phyloP scores from a whole-genome alignment of 371 early-diverging fungal species.

The Parasitella parasitica region DNA sequence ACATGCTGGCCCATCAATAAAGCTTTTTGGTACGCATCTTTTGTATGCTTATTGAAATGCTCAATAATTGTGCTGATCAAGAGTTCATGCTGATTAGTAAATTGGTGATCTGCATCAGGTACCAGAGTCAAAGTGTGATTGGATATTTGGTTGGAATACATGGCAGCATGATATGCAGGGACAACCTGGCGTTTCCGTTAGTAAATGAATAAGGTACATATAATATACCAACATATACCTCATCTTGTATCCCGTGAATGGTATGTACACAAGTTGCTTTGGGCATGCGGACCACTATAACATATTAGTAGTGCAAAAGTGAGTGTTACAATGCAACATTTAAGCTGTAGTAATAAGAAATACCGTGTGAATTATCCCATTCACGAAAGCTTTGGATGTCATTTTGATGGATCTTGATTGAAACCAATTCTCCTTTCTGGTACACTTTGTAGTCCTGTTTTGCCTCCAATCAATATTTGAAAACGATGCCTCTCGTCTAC shows the following conservation, averaged over 20 bases:
- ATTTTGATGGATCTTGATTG: conserved; percentile 15
- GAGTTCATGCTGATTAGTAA: conserved; percentile 36
- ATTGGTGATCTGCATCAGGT: conserved; percentile 52
- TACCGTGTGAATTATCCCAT: conserved; percentile 44
- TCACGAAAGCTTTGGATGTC: conserved; percentile 19
- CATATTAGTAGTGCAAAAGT: neutral
- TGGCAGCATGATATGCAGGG: conserved; percentile 51
- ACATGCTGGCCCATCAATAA: conserved; percentile 31
- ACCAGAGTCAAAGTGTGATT: conserved; percentile 49
- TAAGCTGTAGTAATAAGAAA: neutral
- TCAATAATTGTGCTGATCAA: conserved; percentile 32
- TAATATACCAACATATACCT: conserved; percentile 25
- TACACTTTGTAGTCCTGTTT: conserved; percentile 3
- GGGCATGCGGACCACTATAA: conserved; percentile 48
- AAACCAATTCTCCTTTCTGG: conserved; percentile 11
- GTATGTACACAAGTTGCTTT: conserved; percentile 52
- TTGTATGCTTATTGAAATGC: conserved; percentile 34
- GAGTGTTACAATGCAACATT: neutral
- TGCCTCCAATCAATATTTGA: neutral
- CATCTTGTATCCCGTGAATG: conserved; percentile 52
- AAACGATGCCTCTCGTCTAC: no score
- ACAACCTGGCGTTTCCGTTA: conserved; percentile 31
- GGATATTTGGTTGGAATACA: conserved; percentile 44
- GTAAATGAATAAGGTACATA: neutral
- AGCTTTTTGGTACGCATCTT: conserved; percentile 52